Conservation (phyloP, 345 rosid genomes). For the Camelina sativa region DNA sequence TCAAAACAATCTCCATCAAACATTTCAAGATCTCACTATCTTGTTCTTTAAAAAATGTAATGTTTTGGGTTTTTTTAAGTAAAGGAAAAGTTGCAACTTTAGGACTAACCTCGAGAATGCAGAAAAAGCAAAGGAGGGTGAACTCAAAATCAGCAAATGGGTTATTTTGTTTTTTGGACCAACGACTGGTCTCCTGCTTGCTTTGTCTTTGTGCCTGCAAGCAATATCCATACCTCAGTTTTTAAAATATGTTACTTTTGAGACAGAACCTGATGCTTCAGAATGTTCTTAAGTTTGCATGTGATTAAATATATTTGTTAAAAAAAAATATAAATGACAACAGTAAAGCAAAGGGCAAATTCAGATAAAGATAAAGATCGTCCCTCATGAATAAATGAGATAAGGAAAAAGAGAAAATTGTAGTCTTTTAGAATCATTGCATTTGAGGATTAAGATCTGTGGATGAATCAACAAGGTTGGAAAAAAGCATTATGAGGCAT, state of each 20-base stretch:
- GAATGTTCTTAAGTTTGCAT: conserved; percentile 44
- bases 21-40: conserved; percentile 35
- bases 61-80: conserved; percentile 41
- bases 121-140: conserved; percentile 33
- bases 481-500: conserved; percentile 22
- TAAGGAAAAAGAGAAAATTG: conserved; percentile 8
- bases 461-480: conserved; percentile 21
- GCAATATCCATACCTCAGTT: conserved; percentile 39
- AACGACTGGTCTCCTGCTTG: conserved; percentile 45
- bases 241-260: conserved; percentile 42
- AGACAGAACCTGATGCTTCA: conserved; percentile 44
- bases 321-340: conserved; percentile 25
- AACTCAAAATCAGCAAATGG: conserved; percentile 45
- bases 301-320: conserved; percentile 23
- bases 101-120: conserved; percentile 49
- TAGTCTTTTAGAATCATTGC: conserved; percentile 41
- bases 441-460: conserved; percentile 34
- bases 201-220: conserved; percentile 40
- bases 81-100: conserved; percentile 46
- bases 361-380: conserved; percentile 45
- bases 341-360: conserved; percentile 41
- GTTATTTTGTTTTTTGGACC: conserved; percentile 45
- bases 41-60: conserved; percentile 16
- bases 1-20: conserved; percentile 4
- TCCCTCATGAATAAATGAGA: conserved; percentile 27